Conservation (phyloP, 208 protist genomes). For the Crithidia mellificae region DNA sequence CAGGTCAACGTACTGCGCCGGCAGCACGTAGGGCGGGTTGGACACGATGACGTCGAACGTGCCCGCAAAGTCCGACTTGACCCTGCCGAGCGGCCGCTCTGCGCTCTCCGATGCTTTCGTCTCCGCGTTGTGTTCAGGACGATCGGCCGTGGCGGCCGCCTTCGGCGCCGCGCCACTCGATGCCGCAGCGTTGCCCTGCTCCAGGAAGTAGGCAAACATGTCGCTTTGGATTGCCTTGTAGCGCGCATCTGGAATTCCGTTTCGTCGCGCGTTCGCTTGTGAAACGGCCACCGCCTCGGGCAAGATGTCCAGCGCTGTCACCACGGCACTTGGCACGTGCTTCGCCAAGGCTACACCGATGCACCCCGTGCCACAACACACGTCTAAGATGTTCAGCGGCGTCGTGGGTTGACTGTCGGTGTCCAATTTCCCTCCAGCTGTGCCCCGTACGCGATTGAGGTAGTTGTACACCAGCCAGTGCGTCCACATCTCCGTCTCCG, state of each 20-base stretch:
- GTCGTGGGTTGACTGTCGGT: background rate
- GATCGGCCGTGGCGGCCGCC: too few relatives aligned
- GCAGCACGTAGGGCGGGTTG: slow-evolving; percentile 88
- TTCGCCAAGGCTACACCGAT: slow-evolving; percentile 85
- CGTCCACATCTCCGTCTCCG: slow-evolving; percentile 90
- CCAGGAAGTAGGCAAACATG: slow-evolving; percentile 75
- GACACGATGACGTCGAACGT: slow-evolving; percentile 82
- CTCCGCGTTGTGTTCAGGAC: too few relatives aligned
- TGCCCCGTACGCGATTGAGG: slow-evolving; percentile 25
- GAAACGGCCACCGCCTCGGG: slow-evolving; percentile 51
- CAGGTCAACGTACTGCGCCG: slow-evolving; percentile 73
- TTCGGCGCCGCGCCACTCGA: background rate
- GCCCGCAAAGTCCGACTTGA: slow-evolving; percentile 20
- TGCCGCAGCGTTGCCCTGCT: background rate
- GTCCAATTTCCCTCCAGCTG: background rate
- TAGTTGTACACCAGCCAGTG: slow-evolving; percentile 73
- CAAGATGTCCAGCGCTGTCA: slow-evolving; percentile 72
- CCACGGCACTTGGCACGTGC: slow-evolving; percentile 47
- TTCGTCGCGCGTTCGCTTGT: slow-evolving; percentile 55
- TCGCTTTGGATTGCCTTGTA: slow-evolving; percentile 68
- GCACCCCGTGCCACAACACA: slow-evolving; percentile 89
- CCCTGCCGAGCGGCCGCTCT: slow-evolving; percentile 18
- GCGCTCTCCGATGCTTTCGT: background rate
- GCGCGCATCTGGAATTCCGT: slow-evolving; percentile 51
- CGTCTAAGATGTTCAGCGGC: slow-evolving; percentile 68